Evolutionary conservation across 805 yeast species (phyloP).

Genomic region (Pichia insulana): DNA sequence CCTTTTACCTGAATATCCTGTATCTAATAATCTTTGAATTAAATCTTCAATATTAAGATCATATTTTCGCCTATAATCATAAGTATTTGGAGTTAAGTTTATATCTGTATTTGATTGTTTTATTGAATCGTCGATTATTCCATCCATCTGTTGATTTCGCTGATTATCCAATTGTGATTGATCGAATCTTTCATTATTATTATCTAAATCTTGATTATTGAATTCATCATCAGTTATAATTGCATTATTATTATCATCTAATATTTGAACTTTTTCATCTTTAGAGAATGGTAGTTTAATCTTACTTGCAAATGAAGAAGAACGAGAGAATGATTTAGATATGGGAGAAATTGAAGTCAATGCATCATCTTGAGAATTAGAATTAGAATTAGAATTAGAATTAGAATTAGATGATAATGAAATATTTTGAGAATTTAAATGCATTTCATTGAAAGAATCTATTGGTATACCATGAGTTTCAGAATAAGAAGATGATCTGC

Average conservation of each 20-base stretch:
- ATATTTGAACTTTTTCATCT: too few species aligned
- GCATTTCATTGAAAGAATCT: neutral
- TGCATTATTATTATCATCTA: neutral
- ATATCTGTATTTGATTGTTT: too few species aligned
- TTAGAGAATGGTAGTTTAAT: too few species aligned
- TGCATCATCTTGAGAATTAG: neutral
- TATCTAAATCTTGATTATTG: neutral
- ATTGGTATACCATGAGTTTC: constrained; percentile 1
- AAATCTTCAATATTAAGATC: constrained; percentile 64
- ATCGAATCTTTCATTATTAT: neutral
- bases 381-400: constrained; percentile 5
- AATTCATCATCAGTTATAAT: neutral
- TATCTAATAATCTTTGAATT: constrained; percentile 85
- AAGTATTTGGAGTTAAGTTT: neutral
- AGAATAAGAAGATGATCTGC: constrained; percentile 8
- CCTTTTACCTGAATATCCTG: constrained; percentile 92
- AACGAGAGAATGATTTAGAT: neutral
- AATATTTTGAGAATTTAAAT: neutral
- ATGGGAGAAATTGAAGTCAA: neutral
- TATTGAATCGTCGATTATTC: too few species aligned
- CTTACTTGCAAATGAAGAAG: neutral
- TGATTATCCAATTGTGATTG: neutral
- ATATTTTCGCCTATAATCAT: constrained; percentile 8
- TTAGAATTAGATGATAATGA: neutral
- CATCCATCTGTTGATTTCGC: neutral